Evolutionary conservation across 2,329 filamentous ascomycete genomes (phyloP), one percentile per base, ranked within the genome.

Genomic region (Xylariaceae sp.): DNA sequence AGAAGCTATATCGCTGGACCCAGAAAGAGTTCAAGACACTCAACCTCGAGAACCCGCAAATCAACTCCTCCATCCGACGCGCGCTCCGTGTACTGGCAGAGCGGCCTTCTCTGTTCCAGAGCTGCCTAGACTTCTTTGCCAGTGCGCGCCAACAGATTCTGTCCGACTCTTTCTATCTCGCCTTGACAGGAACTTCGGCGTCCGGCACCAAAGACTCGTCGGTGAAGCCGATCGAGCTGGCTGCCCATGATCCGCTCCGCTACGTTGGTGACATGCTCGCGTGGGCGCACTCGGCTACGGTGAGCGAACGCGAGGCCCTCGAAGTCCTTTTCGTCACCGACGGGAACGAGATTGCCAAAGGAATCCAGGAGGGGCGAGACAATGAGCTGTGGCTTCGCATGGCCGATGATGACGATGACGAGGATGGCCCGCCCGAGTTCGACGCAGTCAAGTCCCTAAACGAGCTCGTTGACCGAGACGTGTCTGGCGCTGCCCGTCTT

Each of bases 241-340:
- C 83, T 9, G 90, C 92, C 1, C 90, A 97, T 59, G 92, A 98
- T 56, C 83, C 88, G 1, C 66, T 97, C 17, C 80, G 92, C 14
- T 97, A 97, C 60, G 81, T 94, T 3, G 88, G 92, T 37, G 92
- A 98, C 58, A 98, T 98, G 89, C 74, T 98, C 11, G 92, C 92
- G 4, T 98, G 92, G 92, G 81, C 85, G 5, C 92, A 98, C 60
- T 95, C 92, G 1, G 85, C 89, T 3, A 83, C 90, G 0, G 92
- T 98, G 1, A 94, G 90, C 21, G 92, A 98, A 62, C 78, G 86
- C 36, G 92, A 98, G 62, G 88, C 89, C 0, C 71, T 98, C 5
- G 90, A 97, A 60, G 80, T 88, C 2, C 69, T 98, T 1, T 98
- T 98, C 57, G 82, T 96, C 29, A 83, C 85, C 0, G 89, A 96